Conservation (phyloP, 306 rosid species). For the Malus sylvestris region DNA sequence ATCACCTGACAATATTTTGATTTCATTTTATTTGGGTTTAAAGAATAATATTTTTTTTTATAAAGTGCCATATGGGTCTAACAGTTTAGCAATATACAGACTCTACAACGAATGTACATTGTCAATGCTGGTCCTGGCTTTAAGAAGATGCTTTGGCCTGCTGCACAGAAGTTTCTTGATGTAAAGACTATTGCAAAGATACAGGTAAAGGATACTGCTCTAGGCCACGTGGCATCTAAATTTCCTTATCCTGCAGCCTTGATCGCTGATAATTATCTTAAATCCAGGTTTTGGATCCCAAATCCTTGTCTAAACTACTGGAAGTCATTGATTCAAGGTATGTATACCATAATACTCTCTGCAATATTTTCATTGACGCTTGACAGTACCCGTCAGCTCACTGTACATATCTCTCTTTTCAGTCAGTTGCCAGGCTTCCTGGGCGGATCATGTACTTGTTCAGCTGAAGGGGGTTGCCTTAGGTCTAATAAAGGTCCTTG, state of each 20-base stretch:
- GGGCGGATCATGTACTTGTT: slow-evolving; percentile 87
- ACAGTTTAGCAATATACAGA: slow-evolving; percentile 40
- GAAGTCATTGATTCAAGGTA: slow-evolving; percentile 84
- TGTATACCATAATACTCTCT: neutral
- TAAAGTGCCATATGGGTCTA: neutral
- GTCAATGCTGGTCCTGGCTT: slow-evolving; percentile 97
- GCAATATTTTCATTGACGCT: neutral
- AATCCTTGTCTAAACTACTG: slow-evolving; percentile 51
- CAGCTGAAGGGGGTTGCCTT: slow-evolving; percentile 81
- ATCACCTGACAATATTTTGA: neutral
- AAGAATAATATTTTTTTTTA: neutral
- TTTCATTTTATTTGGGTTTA: neutral
- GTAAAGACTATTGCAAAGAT: slow-evolving; percentile 75
- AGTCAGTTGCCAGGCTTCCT: slow-evolving; percentile 93
- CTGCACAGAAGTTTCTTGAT: slow-evolving; percentile 88
- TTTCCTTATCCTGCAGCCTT: slow-evolving; percentile 4
- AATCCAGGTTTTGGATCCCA: slow-evolving; percentile 75
- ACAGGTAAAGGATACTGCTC: slow-evolving; percentile 47
- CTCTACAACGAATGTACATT: slow-evolving; percentile 80
- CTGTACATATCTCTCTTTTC: slow-evolving; percentile 27
- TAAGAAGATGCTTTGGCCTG: slow-evolving; percentile 95
- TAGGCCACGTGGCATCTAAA: slow-evolving; percentile 11
- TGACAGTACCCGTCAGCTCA: neutral
- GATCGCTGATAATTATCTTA: slow-evolving; percentile 14
- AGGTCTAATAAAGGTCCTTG: slow-evolving; percentile 87